Evolutionary conservation across 2,329 filamentous ascomycete genomes (phyloP).

Genomic region (Epichloe sylvatica): DNA sequence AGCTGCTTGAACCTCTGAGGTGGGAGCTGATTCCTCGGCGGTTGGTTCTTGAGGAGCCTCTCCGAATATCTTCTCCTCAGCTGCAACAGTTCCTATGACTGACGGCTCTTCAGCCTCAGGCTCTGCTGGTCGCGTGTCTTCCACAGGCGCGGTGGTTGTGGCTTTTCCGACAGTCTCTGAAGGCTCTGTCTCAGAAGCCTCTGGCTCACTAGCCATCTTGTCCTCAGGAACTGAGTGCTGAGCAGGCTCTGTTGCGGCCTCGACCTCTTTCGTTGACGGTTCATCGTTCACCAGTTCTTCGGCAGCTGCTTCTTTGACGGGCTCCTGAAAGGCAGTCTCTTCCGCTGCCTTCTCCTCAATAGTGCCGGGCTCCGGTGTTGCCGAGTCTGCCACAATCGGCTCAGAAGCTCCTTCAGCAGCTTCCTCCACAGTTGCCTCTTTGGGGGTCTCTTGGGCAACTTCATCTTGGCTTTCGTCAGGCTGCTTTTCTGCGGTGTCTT

Average conservation of each 20-base stretch:
- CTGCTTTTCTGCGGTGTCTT: not conserved
- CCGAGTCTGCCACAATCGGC: not conserved
- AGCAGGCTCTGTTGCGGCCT: not conserved
- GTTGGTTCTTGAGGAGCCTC: not conserved
- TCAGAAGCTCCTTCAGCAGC: not conserved
- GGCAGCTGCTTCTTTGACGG: not conserved
- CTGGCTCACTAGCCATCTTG: not conserved
- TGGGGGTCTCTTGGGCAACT: not conserved
- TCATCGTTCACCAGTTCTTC: not conserved
- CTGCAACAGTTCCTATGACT: not conserved
- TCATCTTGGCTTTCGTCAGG: constrained; percentile 1
- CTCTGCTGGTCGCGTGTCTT: not conserved
- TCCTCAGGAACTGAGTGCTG: not conserved
- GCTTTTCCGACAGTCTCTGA: not conserved
- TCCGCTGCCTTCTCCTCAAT: not conserved
- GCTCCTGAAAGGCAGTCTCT: not conserved
- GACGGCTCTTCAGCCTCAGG: not conserved
- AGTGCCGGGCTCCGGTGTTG: not conserved
- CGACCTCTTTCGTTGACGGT: not conserved
- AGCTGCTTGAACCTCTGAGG: not conserved
- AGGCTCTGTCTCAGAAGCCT: not conserved
- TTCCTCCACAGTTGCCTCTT: not conserved
- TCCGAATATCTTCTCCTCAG: not conserved
- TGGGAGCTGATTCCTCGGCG: not conserved
- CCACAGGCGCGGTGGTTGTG: not conserved